Conservation (phyloP, 2,329 filamentous ascomycete genomes). For the Fusarium begoniae region DNA sequence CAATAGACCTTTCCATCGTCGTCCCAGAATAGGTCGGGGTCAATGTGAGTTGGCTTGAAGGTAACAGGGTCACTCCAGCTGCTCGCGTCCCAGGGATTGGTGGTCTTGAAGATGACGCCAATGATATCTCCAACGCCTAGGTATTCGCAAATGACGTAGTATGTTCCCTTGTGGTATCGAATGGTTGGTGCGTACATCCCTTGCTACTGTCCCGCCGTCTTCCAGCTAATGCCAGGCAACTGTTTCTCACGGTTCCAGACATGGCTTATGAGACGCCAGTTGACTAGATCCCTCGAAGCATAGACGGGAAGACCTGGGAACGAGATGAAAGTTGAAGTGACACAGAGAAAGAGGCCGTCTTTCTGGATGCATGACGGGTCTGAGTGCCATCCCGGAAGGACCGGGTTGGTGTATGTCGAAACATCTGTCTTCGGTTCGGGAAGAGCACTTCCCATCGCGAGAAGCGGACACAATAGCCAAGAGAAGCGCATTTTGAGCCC, state of each 20-base stretch:
- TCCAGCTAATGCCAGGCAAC: constrained; percentile 49
- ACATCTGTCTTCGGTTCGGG: background rate
- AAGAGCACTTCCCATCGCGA: background rate
- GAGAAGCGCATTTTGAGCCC: background rate
- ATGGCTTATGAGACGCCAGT: constrained; percentile 58
- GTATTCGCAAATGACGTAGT: constrained; percentile 50
- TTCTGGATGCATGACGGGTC: constrained; percentile 58
- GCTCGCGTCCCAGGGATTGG: constrained; percentile 32
- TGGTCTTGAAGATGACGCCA: constrained; percentile 24
- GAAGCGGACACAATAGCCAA: background rate
- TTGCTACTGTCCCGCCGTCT: constrained; percentile 44
- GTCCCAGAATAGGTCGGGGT: constrained; percentile 63
- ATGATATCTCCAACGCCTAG: constrained; percentile 14
- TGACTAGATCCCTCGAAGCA: constrained; percentile 59
- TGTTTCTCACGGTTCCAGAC: constrained; percentile 53
- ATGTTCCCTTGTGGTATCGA: constrained; percentile 52
- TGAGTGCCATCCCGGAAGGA: constrained; percentile 60
- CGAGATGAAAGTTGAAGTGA: constrained; percentile 60
- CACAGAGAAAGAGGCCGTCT: constrained; percentile 60
- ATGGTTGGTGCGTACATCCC: constrained; percentile 60
- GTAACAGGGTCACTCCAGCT: constrained; percentile 41
- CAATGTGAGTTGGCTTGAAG: constrained; percentile 45
- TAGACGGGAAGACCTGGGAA: constrained; percentile 64
- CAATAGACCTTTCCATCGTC: constrained; percentile 64
- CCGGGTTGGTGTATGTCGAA: constrained; percentile 49